Base-by-base conservation (phyloP, 1,284 basidiomycete species). In the Sporisorium scitamineum region DNA sequence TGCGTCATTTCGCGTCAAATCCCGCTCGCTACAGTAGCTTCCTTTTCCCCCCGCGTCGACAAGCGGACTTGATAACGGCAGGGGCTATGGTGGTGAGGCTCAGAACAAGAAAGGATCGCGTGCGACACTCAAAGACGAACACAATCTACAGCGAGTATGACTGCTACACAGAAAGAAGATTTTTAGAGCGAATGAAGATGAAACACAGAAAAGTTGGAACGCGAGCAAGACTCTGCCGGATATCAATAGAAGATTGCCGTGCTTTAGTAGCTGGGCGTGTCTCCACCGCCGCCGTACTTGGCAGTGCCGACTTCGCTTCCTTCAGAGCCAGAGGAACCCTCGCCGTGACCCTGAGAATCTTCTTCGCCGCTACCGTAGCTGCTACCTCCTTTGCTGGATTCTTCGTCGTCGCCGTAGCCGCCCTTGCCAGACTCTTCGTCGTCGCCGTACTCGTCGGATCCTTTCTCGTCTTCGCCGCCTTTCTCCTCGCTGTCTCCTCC, bases 231-330 rank as follows among this genome's bases (percentile, higher is more conserved):
- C n/a, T n/a, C 42, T 44, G 20, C 6, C 2, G 24, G 27, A 16
- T 29, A 8, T 8, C 27, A 13, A 22, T 10, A 22, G 27, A 31
- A 16, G 1, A 10, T 16, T 42, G 39, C 39, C 14, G 10, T 8
- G 14, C 26, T 13, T 22, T 48, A 57, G 55, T 37, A 57, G 45
- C 55, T 57, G 24, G 55, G 44, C 44, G 13, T 29, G 45, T 59
- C 63, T 31, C 52, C 64, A 29, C 63, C 44, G 16, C 57, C 57
- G 37, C 64, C 56, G 44, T 57, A 37, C 31, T 57, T 26, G 32
- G 48, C 29, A 32, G 42, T n/a, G 29, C 31, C 51, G 14, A 22
- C 8, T 26, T 62, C 54, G 34, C 39, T 39, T 32, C 26, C 56
- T 13, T 37, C 34, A 32, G 22, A 26, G 51, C 51, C 39, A 16